Base-by-base conservation (phyloP, 164 flowering plant species). In the Kalanchoe fedtschenkoi region DNA sequence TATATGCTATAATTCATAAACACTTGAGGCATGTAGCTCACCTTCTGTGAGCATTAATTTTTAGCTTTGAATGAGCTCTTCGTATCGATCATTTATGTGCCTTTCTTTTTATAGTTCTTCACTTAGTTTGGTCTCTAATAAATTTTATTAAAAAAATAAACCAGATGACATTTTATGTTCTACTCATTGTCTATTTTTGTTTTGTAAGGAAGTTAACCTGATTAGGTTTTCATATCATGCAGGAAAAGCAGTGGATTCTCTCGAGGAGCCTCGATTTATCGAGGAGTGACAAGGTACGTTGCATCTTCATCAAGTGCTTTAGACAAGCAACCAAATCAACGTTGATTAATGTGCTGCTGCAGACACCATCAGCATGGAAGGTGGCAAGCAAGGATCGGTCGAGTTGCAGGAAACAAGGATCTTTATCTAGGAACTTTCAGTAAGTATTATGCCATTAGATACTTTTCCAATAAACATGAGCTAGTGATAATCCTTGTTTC, bases 241-340 rank as follows among this genome's bases (percentile, higher is more conserved):
- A 91, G 98, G 81, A 91, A 91, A 69, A 91, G 98, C 65, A 91
- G 96, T 71, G 98, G 98, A 14, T 91, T 91, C 68, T 91, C 97
- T 60, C 77, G 97, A 1, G 97, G 96, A 33, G 97, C 97, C 22
- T 88, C 96, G 3, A 91, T 88, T 60, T 91, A 91, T 65, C 86
- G 98, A 21, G 98, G 98, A 30, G 98, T 91, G 11, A 91, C 98
- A 30, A 85, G 98, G 98, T 89, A 77, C 10, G 3, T 44, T 17
- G 21, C 9, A 7, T 5, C 24, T 30, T 5, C 11, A n/a, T 22
- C 29, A 6, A 51, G 28, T 17, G 2, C 26, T 16, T 8, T 24
- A 47, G 22, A 1, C 19, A 8, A 47, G n/a, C n/a, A n/a, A n/a
- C n/a, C n/a, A n/a, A 5, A 13, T 41, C 9, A 47, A 5, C 21